Conservation (phyloP, 148 eudicot genomes). For the Salicornia ramosissima region DNA sequence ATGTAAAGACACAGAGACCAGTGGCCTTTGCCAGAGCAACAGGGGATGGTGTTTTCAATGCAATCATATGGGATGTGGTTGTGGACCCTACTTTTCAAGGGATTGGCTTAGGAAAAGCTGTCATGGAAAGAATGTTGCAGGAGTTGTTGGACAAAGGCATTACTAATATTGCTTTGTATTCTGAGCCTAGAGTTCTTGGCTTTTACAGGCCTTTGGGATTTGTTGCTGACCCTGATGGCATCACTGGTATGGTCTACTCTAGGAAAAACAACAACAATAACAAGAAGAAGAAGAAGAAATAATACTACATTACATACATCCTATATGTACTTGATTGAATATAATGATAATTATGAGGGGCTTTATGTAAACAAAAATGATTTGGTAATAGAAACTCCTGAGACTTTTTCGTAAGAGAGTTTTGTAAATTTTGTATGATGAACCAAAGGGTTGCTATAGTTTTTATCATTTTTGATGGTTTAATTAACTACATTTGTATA, state of each 20-base stretch:
- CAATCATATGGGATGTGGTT: constrained; percentile 95
- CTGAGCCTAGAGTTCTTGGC: constrained; percentile 94
- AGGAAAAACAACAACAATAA: constrained; percentile 35
- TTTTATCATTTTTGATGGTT: no score
- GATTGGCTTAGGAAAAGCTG: constrained; percentile 81
- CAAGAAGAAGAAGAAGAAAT: constrained; percentile 31
- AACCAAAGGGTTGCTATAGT: neutral
- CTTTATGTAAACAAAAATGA: neutral
- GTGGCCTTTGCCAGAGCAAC: constrained; percentile 95
- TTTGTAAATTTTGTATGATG: neutral
- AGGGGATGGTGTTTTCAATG: constrained; percentile 91
- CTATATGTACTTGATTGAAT: no score
- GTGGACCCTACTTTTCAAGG: constrained; percentile 92
- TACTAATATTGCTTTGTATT: constrained; percentile 68
- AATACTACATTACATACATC: no score
- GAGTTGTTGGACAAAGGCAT: constrained; percentile 65
- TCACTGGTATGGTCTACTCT: constrained; percentile 81
- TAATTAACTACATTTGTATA: no score
- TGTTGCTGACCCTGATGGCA: constrained; percentile 90
- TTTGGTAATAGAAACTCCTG: neutral
- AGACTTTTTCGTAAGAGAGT: neutral
- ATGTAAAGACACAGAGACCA: constrained; percentile 55
- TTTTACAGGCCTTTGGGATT: constrained; percentile 86
- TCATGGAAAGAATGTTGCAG: constrained; percentile 68
- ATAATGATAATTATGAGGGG: no score